Evolutionary conservation across 352 stramenopile species (phyloP), one percentile per base, ranked within the genome.

Genomic region (Phytopythium ostracodes): DNA sequence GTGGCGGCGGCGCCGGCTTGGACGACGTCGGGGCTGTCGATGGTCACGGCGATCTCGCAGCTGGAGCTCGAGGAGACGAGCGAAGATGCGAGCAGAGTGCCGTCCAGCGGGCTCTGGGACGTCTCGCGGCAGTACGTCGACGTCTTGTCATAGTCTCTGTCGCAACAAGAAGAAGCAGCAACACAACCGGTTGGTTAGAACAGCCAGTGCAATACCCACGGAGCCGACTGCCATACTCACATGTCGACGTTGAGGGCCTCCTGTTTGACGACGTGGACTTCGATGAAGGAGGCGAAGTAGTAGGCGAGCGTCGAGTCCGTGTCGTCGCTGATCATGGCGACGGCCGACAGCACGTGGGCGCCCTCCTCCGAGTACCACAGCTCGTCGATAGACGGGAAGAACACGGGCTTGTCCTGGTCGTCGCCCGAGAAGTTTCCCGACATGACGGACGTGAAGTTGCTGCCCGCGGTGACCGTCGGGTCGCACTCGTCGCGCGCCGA

Each of bases 101-200:
- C 29, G 1, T 73, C 69, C 25, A 83, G 51, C 31, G 81, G 67
- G 33, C 67, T 64, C 36, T 87, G 73, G 3, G 68, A 59, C 10
- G 63, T 71, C 46, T 74, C 72, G n/a, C 77, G 75, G 55, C 76
- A 88, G 59, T 79, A 78, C n/a, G 76, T 82, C 56, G 73, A 62
- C 25, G 25, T 44, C 43, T 70, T 72, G 56, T 76, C 69, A 24
- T 75, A 75, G 11, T 70, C 42, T 20, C 72, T 79, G 42, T 14
- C n/a, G 57, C 29, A 11, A 20, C 33, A 35, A 33, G 9, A 56
- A 46, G 10, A n/a, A 38, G 25, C n/a, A n/a, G n/a, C n/a, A 29
- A 20, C 49, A 62, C 59, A 36, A 38, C 10, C 44, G 40, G 43
- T 8, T 25, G n/a, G 25, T 27, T 38, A 59, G 24, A 33, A 47